These are phyloP conservation scores for Leucoagaricus sp. DNA, from an alignment of 1,284 basidiomycete genomes.

Conservation along the genomic window DNA sequence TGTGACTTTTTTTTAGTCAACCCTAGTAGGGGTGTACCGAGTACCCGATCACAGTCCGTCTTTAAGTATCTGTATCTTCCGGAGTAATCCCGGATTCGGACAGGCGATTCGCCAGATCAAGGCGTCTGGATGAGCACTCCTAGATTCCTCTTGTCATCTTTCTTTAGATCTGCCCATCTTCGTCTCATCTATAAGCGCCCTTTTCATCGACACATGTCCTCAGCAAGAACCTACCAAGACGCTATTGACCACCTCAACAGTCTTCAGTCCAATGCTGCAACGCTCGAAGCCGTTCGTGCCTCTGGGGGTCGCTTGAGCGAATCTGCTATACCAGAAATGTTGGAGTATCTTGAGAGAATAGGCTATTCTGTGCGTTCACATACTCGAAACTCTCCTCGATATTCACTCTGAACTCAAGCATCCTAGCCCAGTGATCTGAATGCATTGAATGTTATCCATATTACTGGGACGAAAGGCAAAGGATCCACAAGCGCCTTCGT, in stretches of 20 bases:
- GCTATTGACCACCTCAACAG: constrained; percentile 90
- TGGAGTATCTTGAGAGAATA: constrained; percentile 87
- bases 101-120: constrained; percentile 1
- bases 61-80: no score
- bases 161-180: constrained; percentile 5
- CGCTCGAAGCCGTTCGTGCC: constrained; percentile 82
- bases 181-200: not conserved
- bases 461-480: constrained; percentile 99
- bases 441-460: constrained; percentile 89
- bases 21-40: no score
- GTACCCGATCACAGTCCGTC: no score
- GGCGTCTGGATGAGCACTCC: constrained; percentile 4
- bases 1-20: no score
- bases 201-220: constrained; percentile 18
- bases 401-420: constrained; percentile 6
- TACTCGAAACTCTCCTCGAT: not conserved
- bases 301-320: constrained; percentile 72
- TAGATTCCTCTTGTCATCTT: constrained; percentile 2
- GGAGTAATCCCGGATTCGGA: not conserved
- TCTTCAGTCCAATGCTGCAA: constrained; percentile 93
- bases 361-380: constrained; percentile 74
- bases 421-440: constrained; percentile 82
- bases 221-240: constrained; percentile 69
- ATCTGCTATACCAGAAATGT: constrained; percentile 85
- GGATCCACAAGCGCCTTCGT: constrained; percentile 96